These are phyloP conservation scores for Streptanthus diversifolius DNA, from an alignment of 345 rosid genomes.

Conservation along the genomic window DNA sequence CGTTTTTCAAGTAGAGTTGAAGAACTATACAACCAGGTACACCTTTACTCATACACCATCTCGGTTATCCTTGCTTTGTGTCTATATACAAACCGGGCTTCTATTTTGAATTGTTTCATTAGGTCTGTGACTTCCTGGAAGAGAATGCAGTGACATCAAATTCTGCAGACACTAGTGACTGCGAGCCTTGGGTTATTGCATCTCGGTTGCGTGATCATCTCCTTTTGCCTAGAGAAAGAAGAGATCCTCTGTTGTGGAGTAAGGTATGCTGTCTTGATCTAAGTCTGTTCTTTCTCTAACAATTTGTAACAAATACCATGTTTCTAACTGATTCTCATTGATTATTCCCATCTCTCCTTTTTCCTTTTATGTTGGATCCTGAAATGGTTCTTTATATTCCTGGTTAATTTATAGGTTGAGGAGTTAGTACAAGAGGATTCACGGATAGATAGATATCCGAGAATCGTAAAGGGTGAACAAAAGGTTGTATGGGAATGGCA, in stretches of 20 bases:
- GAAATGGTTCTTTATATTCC: not conserved
- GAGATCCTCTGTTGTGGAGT: slow-evolving; percentile 72
- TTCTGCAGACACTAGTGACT: slow-evolving; percentile 35
- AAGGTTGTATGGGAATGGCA: slow-evolving; percentile 99
- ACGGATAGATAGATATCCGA: slow-evolving; percentile 75
- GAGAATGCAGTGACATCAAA: slow-evolving; percentile 71
- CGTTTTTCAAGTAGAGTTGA: slow-evolving; percentile 55
- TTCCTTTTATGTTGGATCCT: not conserved
- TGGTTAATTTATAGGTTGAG: slow-evolving; percentile 59
- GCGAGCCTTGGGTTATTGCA: slow-evolving; percentile 83
- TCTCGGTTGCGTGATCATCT: slow-evolving; percentile 82
- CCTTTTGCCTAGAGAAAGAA: slow-evolving; percentile 82
- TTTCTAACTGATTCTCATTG: not conserved
- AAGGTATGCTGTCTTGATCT: slow-evolving; percentile 44
- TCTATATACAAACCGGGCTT: not conserved
- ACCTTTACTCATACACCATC: not conserved
- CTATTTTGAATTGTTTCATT: slow-evolving; percentile 2
- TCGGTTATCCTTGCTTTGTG: not conserved
- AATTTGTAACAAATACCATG: not conserved
- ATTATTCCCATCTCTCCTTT: not conserved
- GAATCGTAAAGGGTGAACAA: slow-evolving; percentile 80
- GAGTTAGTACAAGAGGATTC: slow-evolving; percentile 84
- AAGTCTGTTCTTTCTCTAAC: not conserved
- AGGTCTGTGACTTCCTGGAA: slow-evolving; percentile 88
- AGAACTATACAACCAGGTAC: slow-evolving; percentile 72